Percentiles rank a stretch among this genome's conserved stretches.
Evolutionary conservation across 345 rosid species (phyloP).

Genomic region (Acer negundo): DNA sequence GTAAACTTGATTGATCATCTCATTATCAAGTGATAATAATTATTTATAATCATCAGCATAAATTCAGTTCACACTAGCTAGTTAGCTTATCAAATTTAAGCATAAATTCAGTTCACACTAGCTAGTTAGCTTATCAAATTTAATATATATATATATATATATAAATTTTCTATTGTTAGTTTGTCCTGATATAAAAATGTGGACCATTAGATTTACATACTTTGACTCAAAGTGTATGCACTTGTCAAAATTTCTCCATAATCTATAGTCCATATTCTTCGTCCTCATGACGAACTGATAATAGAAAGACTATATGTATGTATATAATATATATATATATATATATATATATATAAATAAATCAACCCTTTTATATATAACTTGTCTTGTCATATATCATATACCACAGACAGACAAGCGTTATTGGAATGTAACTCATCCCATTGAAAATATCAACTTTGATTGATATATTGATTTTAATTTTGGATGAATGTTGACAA

Average conservation of each 20-base stretch:
- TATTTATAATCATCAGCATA: neutral
- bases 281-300: too few relatives aligned
- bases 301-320: too few relatives aligned
- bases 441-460: conserved; percentile 6
- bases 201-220: too few relatives aligned
- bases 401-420: neutral
- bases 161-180: too few relatives aligned
- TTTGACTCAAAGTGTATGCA: too few relatives aligned
- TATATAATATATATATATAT: too few relatives aligned
- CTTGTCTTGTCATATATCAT: neutral
- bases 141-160: too few relatives aligned
- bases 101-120: too few relatives aligned
- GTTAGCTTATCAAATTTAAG: neutral
- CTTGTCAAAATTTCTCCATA: too few relatives aligned
- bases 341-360: neutral
- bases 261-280: too few relatives aligned
- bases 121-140: too few relatives aligned
- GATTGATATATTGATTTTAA: neutral
- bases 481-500: neutral
- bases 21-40: neutral
- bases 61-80: neutral
- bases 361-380: neutral
- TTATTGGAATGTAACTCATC: neutral
- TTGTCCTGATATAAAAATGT: too few relatives aligned
- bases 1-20: neutral